These are phyloP conservation scores for Exophiala alcalophila DNA, from an alignment of 2,329 filamentous ascomycete genomes.

Conservation along the genomic window DNA sequence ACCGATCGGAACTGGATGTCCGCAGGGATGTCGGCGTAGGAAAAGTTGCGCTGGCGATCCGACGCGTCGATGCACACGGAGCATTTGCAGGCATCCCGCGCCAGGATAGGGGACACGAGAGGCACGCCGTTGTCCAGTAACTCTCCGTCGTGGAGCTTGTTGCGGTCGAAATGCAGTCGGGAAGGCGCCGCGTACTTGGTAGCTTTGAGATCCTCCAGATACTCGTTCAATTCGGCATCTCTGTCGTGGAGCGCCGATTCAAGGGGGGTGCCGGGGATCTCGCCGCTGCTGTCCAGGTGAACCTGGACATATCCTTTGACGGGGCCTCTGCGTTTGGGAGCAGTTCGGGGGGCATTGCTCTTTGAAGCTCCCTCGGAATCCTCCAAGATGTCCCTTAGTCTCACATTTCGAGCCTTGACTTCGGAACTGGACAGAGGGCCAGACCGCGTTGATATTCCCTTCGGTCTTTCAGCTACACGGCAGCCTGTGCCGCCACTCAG, in stretches of 20 bases:
- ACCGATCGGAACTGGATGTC: conserved; percentile 43
- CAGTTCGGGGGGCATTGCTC: neutral
- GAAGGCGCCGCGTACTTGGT: too few species aligned
- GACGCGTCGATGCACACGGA: conserved; percentile 52
- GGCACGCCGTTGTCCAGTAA: conserved; percentile 8
- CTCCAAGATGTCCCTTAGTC: neutral
- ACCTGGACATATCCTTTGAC: too few species aligned
- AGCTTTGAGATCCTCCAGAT: too few species aligned
- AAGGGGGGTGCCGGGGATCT: too few species aligned
- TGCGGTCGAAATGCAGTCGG: neutral
- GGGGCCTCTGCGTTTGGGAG: too few species aligned
- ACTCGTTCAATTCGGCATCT: too few species aligned
- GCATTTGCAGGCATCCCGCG: conserved; percentile 59
- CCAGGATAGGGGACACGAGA: conserved; percentile 27
- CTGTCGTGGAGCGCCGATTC: too few species aligned
- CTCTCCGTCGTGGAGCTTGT: conserved; percentile 10
- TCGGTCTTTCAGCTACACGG: conserved; percentile 7
- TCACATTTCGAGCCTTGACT: neutral
- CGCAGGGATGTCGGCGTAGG: conserved; percentile 60
- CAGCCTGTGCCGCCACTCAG: too few species aligned
- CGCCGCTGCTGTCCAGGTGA: too few species aligned
- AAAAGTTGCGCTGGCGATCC: conserved; percentile 64
- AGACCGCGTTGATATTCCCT: too few species aligned
- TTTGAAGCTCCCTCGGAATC: neutral
- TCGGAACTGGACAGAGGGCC: conserved; percentile 1